Evolutionary conservation across 768 basidiomycete species (phyloP), one percentile per base, ranked within the genome.

Genomic region (Mycena epipterygia): DNA sequence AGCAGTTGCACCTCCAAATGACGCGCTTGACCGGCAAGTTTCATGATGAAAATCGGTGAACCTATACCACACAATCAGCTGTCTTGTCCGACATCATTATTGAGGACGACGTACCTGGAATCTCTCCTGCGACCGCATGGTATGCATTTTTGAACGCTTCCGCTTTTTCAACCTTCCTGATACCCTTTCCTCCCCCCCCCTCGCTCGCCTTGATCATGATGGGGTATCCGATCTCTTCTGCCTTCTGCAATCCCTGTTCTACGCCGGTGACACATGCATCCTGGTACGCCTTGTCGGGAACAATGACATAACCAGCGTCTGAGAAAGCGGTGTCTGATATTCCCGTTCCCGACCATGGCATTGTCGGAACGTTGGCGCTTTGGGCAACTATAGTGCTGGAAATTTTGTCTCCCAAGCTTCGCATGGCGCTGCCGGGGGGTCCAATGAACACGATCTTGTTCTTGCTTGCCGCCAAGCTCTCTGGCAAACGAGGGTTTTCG

Each of bases 181-280:
- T 99, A 83, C 98, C 98, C 82, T 99, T 99, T 68, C 98, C 98
- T 81, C 98, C 98, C 75, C 98, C 98, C 73, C 98, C 98, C 81
- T 99, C 98, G 73, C 94, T 96, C 7, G 98, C 98, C 86, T 99
- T 99, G 85, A 99, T 99, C 98, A 99, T 99, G 72, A 99, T 91
- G 0, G 98, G 98, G 88, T 89, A 99, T 14, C 97, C 97, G 58
- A 99, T 98, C 78, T 90, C 83, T 79, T 95, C 92, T 0, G 97
- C 95, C 76, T 87, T 90, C 71, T 84, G 81, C 66, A 99, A 79
- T 25, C 98, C 98, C 72, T 98, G 92, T 79, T 96, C 95, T 49
- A 96, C 95, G 46, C 83, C 89, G 53, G 89, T 92, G 9, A 99
- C 93, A 77, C 98, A 99, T 16, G 98, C 98, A 70, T 90, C 86